Conservation (phyloP, 805 yeast species). For the Candida coleopterorum region DNA sequence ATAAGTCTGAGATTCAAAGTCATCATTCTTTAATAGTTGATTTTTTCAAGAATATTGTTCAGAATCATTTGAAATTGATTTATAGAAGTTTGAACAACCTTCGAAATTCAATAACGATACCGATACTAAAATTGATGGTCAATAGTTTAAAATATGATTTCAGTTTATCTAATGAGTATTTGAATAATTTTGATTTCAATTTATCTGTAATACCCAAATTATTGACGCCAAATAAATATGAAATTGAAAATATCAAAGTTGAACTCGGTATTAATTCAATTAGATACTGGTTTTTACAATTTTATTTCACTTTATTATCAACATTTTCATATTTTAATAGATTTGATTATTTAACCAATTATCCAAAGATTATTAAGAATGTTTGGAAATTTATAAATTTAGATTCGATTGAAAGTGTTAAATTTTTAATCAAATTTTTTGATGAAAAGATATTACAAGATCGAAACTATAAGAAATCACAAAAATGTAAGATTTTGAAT, state of each 20-base stretch:
- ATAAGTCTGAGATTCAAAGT: not conserved
- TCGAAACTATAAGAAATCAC: conserved; percentile 52
- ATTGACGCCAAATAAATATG: conserved; percentile 48
- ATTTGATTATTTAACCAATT: conserved; percentile 55
- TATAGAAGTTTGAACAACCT: conserved; percentile 61
- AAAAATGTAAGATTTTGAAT: conserved; percentile 72
- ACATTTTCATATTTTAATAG: conserved; percentile 52
- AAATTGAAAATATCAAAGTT: conserved; percentile 36
- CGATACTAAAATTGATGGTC: conserved; percentile 54
- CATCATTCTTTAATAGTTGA: conserved; percentile 19
- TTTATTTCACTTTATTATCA: conserved; percentile 53
- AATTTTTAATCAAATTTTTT: conserved; percentile 44
- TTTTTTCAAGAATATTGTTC: conserved; percentile 49
- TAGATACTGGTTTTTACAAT: conserved; percentile 54
- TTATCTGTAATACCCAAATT: conserved; percentile 58
- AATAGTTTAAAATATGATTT: conserved; percentile 48
- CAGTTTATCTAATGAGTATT: conserved; percentile 49
- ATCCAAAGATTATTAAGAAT: conserved; percentile 51
- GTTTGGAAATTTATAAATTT: conserved; percentile 63
- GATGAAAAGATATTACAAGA: conserved; percentile 54
- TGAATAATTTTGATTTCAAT: conserved; percentile 64
- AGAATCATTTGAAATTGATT: conserved; percentile 54
- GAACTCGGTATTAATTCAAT: conserved; percentile 36
- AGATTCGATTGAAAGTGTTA: conserved; percentile 43
- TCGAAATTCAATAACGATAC: conserved; percentile 56